A percentile compares a stretch with the other conserved stretches of the same genome.
These are phyloP conservation scores for Claviceps arundinis DNA, from an alignment of 2,329 filamentous ascomycete species.

Conservation along the genomic window DNA sequence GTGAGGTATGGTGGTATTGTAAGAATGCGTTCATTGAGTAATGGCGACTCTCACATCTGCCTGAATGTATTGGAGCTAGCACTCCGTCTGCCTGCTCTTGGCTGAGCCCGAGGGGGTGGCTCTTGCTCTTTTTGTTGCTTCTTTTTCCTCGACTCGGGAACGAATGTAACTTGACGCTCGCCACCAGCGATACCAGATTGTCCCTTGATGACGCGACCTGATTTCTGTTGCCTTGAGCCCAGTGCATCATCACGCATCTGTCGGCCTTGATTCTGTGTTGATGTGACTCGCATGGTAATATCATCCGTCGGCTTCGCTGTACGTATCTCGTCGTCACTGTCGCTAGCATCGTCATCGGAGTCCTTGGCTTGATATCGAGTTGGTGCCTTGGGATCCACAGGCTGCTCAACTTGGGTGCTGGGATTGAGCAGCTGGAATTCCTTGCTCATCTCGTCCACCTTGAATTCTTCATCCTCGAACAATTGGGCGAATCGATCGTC, in stretches of 20 bases:
- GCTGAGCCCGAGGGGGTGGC: constrained; percentile 18
- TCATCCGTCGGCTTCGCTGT: constrained; percentile 19
- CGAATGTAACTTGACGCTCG: constrained; percentile 60
- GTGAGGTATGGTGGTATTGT: background rate
- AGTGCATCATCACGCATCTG: constrained; percentile 42
- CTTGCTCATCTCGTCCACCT: constrained; percentile 74
- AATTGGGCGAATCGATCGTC: constrained; percentile 79
- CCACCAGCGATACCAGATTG: constrained; percentile 39
- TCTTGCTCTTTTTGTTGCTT: constrained; percentile 25
- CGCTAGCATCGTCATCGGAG: constrained; percentile 31
- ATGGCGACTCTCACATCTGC: constrained; percentile 33
- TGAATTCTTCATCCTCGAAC: constrained; percentile 88
- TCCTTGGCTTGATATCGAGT: constrained; percentile 25
- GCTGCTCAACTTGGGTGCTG: constrained; percentile 47
- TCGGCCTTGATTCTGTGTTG: constrained; percentile 47
- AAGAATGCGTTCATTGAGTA: constrained; percentile 5
- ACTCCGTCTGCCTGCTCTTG: constrained; percentile 43
- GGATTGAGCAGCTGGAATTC: constrained; percentile 87
- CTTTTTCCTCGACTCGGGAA: constrained; percentile 45
- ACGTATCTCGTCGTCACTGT: constrained; percentile 20
- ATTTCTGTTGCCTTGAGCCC: constrained; percentile 40
- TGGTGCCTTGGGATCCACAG: constrained; percentile 20
- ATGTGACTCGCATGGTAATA: constrained; percentile 54
- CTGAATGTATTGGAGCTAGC: constrained; percentile 67
- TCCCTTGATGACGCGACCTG: constrained; percentile 31